These are phyloP conservation scores for Laguncularia racemosa DNA, from an alignment of 345 rosid species.

Conservation along the genomic window DNA sequence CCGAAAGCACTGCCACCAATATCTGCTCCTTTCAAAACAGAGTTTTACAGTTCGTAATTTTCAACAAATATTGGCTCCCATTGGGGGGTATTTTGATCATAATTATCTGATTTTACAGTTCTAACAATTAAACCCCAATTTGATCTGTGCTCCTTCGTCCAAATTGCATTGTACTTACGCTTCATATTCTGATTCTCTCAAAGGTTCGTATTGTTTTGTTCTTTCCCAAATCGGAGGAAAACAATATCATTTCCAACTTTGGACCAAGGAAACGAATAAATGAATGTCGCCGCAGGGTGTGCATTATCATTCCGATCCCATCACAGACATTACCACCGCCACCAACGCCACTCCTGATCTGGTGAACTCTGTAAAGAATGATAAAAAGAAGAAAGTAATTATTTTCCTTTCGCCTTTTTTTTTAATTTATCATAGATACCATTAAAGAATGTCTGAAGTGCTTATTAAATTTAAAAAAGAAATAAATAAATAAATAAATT, in stretches of 20 bases:
- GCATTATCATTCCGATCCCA: conserved; percentile 12
- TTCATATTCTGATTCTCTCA: not conserved
- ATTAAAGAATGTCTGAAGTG: too few relatives aligned
- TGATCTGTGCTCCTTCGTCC: too few relatives aligned
- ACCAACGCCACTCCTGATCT: conserved; percentile 1
- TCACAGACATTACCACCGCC: conserved; percentile 20
- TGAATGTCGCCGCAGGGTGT: conserved; percentile 17
- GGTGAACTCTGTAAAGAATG: conserved; percentile 40
- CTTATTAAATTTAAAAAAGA: too few relatives aligned
- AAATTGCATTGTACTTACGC: too few relatives aligned
- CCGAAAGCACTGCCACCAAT: conserved; percentile 74
- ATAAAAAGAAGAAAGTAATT: conserved; percentile 74
- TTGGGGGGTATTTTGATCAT: not conserved
- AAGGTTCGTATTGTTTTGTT: not conserved
- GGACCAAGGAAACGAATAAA: conserved; percentile 10
- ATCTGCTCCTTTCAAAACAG: conserved; percentile 43
- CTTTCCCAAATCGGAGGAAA: not conserved
- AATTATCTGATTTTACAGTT: too few relatives aligned
- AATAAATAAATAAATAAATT: too few relatives aligned
- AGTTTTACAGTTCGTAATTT: conserved; percentile 6
- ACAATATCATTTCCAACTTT: too few relatives aligned
- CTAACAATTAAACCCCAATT: too few relatives aligned
- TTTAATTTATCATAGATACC: not conserved
- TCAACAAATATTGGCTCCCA: not conserved
- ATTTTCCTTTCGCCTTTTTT: not conserved